Conservation (phyloP, 192 early-diverging fungal species). For the Coemansia sp. region DNA sequence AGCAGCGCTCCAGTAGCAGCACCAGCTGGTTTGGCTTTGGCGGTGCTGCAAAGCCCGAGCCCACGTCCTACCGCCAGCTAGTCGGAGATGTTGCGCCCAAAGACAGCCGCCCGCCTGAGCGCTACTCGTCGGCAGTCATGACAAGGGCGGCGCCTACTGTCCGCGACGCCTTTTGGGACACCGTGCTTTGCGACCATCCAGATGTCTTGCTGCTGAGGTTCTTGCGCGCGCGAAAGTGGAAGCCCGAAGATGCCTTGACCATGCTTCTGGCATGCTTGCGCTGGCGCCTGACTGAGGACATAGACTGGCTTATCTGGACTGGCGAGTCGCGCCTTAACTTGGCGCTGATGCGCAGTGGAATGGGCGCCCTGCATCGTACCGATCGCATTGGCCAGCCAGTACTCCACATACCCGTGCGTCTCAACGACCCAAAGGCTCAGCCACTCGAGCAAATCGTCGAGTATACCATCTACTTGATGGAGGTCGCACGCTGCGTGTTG, state of each 20-base stretch:
- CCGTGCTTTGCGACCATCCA: conserved; percentile 67
- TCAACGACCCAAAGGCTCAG: conserved; percentile 65
- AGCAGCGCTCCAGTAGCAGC: conserved; percentile 5
- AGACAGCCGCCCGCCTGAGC: conserved; percentile 30
- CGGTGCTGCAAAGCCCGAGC: conserved; percentile 21
- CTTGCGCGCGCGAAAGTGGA: conserved; percentile 90
- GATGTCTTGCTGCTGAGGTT: conserved; percentile 81
- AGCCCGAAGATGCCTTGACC: conserved; percentile 69
- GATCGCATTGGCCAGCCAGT: conserved; percentile 65
- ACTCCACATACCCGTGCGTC: conserved; percentile 57
- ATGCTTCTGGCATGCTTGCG: conserved; percentile 74
- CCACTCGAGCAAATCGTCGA: conserved; percentile 63
- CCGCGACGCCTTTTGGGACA: conserved; percentile 65
- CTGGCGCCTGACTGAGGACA: conserved; percentile 73
- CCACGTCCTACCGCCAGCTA: conserved; percentile 27
- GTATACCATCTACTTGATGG: conserved; percentile 68
- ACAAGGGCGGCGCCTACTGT: conserved; percentile 34
- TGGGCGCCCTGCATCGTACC: conserved; percentile 58
- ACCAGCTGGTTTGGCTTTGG: conserved; percentile 48
- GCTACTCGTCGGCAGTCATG: background rate
- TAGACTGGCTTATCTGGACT: conserved; percentile 58
- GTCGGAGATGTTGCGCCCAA: conserved; percentile 31
- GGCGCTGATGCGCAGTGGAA: conserved; percentile 56
- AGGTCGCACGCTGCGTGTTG: conserved; percentile 62
- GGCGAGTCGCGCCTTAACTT: conserved; percentile 65